Conservation (phyloP, 306 rosid species). For the Cucumis cinereus region DNA sequence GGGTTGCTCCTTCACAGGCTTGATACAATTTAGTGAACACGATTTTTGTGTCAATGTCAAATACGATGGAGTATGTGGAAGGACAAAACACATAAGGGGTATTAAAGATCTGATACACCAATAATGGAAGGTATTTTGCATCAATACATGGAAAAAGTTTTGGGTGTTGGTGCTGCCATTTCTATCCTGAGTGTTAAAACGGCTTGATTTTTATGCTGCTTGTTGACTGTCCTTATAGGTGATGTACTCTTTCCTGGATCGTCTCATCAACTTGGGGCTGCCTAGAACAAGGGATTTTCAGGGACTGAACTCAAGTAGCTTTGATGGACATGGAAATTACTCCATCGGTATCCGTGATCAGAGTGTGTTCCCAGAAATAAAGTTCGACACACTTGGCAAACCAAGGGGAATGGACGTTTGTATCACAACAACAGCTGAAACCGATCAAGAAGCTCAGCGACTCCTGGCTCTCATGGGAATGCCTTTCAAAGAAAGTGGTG, state of each 20-base stretch:
- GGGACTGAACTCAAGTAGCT: slow-evolving; percentile 68
- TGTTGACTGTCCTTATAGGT: slow-evolving; percentile 30
- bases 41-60: neutral
- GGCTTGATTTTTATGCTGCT: neutral
- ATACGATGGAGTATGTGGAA: neutral
- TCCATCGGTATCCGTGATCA: slow-evolving; percentile 62
- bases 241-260: slow-evolving; percentile 80
- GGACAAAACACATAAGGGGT: neutral
- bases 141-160: neutral
- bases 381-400: slow-evolving; percentile 43
- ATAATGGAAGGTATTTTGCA: neutral
- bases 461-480: slow-evolving; percentile 84
- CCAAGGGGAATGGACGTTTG: slow-evolving; percentile 96
- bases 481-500: slow-evolving; percentile 79
- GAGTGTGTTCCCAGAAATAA: slow-evolving; percentile 77
- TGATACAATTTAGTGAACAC: neutral
- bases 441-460: slow-evolving; percentile 68
- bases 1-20: neutral
- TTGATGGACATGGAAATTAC: slow-evolving; percentile 81
- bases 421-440: slow-evolving; percentile 61
- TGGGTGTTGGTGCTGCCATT: neutral
- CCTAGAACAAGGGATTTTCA: slow-evolving; percentile 97
- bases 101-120: neutral
- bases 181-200: neutral
- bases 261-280: slow-evolving; percentile 74